Evolutionary conservation across 192 early-diverging fungal species (phyloP), one percentile per base, ranked within the genome.

Genomic region (Entomortierella lignicola): DNA sequence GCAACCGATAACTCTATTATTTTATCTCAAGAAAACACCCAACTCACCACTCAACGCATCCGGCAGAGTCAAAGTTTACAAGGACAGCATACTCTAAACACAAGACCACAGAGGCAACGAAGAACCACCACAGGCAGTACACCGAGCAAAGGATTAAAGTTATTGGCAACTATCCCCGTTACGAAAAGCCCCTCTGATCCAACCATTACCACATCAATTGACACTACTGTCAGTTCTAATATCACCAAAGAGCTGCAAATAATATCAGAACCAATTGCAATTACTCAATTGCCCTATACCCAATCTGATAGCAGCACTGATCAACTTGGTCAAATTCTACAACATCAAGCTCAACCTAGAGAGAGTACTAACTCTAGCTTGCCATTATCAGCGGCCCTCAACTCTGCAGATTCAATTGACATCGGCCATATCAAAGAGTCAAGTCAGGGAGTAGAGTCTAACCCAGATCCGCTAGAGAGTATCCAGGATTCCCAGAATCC

Each of bases 1-100:
- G 59, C 56, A 51, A 52, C 34, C 41, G 56, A 60, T 59, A 73
- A 66, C 71, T 66, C 63, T 73, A 73, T 53, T 60, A 32, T 39
- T 44, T n/a, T n/a, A n/a, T 26, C 57, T 25, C 63, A 50, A 63
- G 62, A 63, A 27, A 26, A 42, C 29, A 23, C 26, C 56, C 62
- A 59, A 10, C 41, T 32, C 26, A 57, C 50, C 56, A 73, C 54
- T 43, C 55, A 60, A 15, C 62, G 26, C 41, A 47, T 31, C 12
- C 27, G 60, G 23, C 32, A 48, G 27, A 65, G 34, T 31, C 63
- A 73, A 12, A 47, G 63, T 43, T 66, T 44, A 26, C 44, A 31
- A 60, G 44, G n/a, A 17, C 60, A 69, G 11, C 57, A 37, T 27
- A 37, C 17, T 41, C 67, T 37, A 11, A 60, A 21, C 31, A 29